Base-by-base conservation (phyloP, 108 stramenopile genomes). In the Cafeteria roenbergensis region DNA sequence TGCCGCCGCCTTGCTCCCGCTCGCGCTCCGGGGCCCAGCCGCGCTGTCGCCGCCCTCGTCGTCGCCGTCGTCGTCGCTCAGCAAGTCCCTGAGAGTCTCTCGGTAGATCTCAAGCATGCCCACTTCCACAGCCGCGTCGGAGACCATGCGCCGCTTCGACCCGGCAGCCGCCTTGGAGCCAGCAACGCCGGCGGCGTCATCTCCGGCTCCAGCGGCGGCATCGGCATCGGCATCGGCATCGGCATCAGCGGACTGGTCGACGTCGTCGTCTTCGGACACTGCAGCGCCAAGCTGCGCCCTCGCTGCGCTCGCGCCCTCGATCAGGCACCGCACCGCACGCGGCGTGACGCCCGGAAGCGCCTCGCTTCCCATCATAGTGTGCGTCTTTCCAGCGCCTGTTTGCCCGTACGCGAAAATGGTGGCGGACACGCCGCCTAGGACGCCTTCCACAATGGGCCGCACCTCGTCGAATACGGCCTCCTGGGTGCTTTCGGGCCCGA, bases 181-280 rank as follows among this genome's bases (percentile, higher is more conserved):
- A 92, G 70, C 52, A 97, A 63, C 69, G 93, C 93, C 31, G 82
- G 77, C n/a, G 95, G 84, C 31, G 91, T 81, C 66, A 94, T 95
- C 84, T 97, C 94, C 9, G 95, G 86, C 71, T 97, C 96, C 28
- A 97, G 83, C 61, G 95, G 76, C 33, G 68, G 66, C 30, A 95
- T 75, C 24, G 71, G 59, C 29, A 97, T 86, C 32, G 34, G 57
- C 30, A 71, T 80, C 32, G 75, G 69, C n/a, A 75, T 80, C 24
- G 60, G 68, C 9, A n/a, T n/a, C n/a, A n/a, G n/a, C n/a, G n/a
- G n/a, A n/a, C n/a, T n/a, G n/a, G n/a, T n/a, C n/a, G n/a, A n/a
- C n/a, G n/a, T n/a, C n/a, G n/a, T n/a, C n/a, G n/a, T n/a, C n/a
- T n/a, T n/a, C n/a, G n/a, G n/a, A n/a, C n/a, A n/a, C n/a, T n/a